A percentile compares a stretch with the other conserved stretches of the same genome.
phyloP scores from a whole-genome alignment of 108 stramenopile species.

The Skeletonema marinoi region DNA sequence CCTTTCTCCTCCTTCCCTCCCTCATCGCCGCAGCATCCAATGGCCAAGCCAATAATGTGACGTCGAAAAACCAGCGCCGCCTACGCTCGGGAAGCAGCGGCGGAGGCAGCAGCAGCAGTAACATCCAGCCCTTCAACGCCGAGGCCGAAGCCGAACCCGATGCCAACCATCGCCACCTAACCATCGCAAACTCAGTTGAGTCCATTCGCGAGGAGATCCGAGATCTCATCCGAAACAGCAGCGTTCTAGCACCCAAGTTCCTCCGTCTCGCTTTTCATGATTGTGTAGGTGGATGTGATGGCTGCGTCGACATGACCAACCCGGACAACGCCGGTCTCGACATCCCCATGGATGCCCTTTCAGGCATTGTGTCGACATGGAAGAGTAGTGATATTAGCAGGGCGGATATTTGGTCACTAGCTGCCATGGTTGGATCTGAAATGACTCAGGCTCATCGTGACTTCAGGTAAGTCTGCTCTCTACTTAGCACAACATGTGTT shows the following conservation, averaged over 20 bases:
- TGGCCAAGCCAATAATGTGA: too few relatives aligned
- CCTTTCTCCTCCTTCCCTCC: too few relatives aligned
- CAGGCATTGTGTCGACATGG: constrained; percentile 32
- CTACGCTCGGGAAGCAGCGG: too few relatives aligned
- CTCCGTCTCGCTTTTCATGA: constrained; percentile 55
- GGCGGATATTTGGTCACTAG: constrained; percentile 61
- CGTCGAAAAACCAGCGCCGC: too few relatives aligned
- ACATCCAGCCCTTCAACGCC: too few relatives aligned
- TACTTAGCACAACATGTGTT: not conserved
- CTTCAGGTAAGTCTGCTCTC: constrained; percentile 15
- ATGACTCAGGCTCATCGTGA: not conserved
- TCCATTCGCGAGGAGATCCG: too few relatives aligned
- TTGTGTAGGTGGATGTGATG: constrained; percentile 57
- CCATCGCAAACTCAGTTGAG: too few relatives aligned
- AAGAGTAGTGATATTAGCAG: constrained; percentile 20
- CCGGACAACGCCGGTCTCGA: constrained; percentile 48
- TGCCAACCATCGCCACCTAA: too few relatives aligned
- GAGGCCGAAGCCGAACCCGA: too few relatives aligned
- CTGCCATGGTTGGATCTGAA: constrained; percentile 47
- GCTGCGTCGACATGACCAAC: constrained; percentile 56
- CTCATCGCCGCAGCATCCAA: too few relatives aligned
- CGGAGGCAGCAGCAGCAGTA: too few relatives aligned
- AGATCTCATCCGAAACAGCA: too few relatives aligned
- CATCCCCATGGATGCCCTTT: constrained; percentile 43
- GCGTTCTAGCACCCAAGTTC: constrained; percentile 23